Conservation (phyloP, 805 yeast genomes). For the Yarrowia sp. region DNA sequence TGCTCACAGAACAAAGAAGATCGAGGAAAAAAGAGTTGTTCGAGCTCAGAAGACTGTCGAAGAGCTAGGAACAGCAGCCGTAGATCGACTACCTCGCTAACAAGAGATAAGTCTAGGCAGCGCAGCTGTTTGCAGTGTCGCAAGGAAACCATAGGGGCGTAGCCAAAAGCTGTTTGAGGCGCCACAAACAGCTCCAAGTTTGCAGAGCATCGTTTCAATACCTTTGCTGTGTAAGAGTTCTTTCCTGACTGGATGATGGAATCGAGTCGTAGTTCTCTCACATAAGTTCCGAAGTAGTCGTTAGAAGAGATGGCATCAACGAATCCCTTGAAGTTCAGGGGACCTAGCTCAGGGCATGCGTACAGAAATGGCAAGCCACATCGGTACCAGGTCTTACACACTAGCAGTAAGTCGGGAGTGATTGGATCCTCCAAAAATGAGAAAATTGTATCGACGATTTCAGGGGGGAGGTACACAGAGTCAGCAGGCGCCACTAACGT, state of each 20-base stretch:
- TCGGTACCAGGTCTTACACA: constrained; percentile 66
- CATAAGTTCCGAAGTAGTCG: constrained; percentile 60
- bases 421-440: constrained; percentile 45
- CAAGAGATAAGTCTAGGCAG: constrained; percentile 79
- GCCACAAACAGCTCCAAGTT: constrained; percentile 76
- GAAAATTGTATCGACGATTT: constrained; percentile 56
- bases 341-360: constrained; percentile 63
- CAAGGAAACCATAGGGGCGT: constrained; percentile 83
- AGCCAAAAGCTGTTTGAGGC: constrained; percentile 94
- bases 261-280: constrained; percentile 73
- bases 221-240: constrained; percentile 84
- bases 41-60: constrained; percentile 63
- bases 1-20: constrained; percentile 73
- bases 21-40: constrained; percentile 85
- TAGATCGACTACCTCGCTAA: constrained; percentile 87
- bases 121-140: constrained; percentile 69
- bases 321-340: constrained; percentile 73
- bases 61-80: constrained; percentile 81
- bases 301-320: constrained; percentile 66
- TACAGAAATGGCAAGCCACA: constrained; percentile 72
- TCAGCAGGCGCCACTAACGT: constrained; percentile 53
- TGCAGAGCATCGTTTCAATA: constrained; percentile 76
- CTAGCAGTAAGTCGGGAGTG: constrained; percentile 55
- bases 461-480: constrained; percentile 56
- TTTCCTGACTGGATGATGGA: constrained; percentile 88